Evolutionary conservation across 176 grass and related monocot species (phyloP).

Genomic region (Raddia guianensis): DNA sequence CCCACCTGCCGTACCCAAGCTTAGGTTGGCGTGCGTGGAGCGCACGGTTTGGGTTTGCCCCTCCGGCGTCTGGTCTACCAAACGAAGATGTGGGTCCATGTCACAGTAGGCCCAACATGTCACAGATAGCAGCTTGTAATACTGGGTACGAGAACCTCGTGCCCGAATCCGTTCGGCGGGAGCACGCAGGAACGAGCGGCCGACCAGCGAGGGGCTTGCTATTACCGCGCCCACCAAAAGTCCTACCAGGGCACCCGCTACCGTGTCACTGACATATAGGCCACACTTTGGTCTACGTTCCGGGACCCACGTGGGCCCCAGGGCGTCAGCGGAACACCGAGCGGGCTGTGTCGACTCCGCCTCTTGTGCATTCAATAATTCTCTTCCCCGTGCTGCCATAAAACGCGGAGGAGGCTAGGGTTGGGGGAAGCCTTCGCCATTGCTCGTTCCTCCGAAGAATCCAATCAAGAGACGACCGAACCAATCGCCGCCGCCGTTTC

Average conservation of each 20-base stretch:
- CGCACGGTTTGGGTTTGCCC: not conserved
- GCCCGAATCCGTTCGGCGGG: not conserved
- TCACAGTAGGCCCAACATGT: not conserved
- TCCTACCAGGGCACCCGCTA: accelerated
- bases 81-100: not conserved
- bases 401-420: conserved; percentile 44
- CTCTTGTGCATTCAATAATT: not conserved
- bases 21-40: not conserved
- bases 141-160: not conserved
- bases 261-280: not conserved
- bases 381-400: conserved; percentile 8
- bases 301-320: not conserved
- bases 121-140: not conserved
- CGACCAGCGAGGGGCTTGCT: not conserved
- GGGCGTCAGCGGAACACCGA: not conserved
- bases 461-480: not conserved
- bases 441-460: not conserved
- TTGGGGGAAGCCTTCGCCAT: conserved; percentile 12
- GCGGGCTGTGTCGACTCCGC: not conserved
- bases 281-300: accelerated
- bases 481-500: not conserved
- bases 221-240: not conserved
- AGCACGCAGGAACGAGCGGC: conserved; percentile 25
- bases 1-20: not conserved
- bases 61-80: not conserved